These are phyloP conservation scores for Lactarius tabidus DNA, from an alignment of 768 basidiomycete genomes.

Conservation along the genomic window DNA sequence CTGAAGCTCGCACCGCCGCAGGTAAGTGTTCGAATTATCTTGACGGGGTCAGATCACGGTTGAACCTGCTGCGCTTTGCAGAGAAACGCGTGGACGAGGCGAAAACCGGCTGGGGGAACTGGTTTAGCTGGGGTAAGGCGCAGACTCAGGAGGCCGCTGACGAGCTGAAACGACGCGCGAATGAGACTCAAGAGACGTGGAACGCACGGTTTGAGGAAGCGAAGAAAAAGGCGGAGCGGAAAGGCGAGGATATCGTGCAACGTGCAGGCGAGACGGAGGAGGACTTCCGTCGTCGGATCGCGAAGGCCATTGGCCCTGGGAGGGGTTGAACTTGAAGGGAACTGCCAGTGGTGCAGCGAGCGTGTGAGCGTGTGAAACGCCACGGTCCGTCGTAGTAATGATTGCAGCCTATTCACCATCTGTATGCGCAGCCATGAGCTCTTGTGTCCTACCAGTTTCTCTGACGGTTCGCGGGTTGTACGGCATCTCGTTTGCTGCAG, in stretches of 20 bases:
- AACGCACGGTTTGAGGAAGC: constrained; percentile 20
- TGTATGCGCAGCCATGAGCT: neutral
- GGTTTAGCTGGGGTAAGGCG: constrained; percentile 21
- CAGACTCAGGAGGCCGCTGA: constrained; percentile 6
- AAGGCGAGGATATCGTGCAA: constrained; percentile 21
- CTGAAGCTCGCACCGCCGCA: neutral
- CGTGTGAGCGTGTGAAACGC: neutral
- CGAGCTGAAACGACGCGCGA: constrained; percentile 19
- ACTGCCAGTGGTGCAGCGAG: neutral
- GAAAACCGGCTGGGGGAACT: constrained; percentile 15
- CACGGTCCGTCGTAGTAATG: neutral
- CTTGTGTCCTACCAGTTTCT: neutral
- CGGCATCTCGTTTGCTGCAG: too few relatives aligned
- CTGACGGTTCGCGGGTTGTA: neutral
- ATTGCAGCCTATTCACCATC: neutral
- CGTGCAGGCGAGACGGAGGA: constrained; percentile 23
- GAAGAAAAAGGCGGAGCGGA: constrained; percentile 14
- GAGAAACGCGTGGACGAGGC: constrained; percentile 17
- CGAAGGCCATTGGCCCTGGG: constrained; percentile 9
- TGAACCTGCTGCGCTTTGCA: neutral
- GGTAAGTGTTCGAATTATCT: constrained; percentile 1
- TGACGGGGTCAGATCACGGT: too few relatives aligned
- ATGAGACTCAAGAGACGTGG: constrained; percentile 20
- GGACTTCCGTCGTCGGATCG: constrained; percentile 19
- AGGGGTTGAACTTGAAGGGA: constrained; percentile 3